Percentiles rank a stretch among this genome's conserved stretches.
These are phyloP conservation scores for Prunus dulcis DNA, from an alignment of 306 rosid species.

Conservation along the genomic window DNA sequence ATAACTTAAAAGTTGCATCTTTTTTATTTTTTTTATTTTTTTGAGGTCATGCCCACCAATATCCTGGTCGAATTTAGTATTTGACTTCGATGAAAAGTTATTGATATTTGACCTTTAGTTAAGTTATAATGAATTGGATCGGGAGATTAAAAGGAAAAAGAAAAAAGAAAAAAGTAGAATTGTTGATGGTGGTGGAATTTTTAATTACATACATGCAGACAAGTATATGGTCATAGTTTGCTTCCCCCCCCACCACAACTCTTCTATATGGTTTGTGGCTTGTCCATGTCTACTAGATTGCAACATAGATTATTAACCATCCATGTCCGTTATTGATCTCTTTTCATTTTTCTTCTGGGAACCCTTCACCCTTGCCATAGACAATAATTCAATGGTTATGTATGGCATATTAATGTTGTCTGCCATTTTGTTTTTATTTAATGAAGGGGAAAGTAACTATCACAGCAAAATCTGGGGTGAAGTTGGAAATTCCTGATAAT, in stretches of 20 bases:
- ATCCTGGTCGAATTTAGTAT: not conserved
- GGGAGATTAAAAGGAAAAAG: not conserved
- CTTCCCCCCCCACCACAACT: too few species aligned
- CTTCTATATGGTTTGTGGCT: not conserved
- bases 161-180: not conserved
- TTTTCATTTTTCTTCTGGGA: not conserved
- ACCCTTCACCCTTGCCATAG: not conserved
- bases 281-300: not conserved
- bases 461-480: slow-evolving; percentile 53
- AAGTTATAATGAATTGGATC: not conserved
- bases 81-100: not conserved
- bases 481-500: slow-evolving; percentile 73
- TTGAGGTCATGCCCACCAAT: not conserved
- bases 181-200: not conserved
- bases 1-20: not conserved
- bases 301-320: not conserved
- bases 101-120: not conserved
- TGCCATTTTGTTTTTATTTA: slow-evolving; percentile 7
- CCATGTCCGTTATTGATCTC: not conserved
- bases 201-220: too few species aligned
- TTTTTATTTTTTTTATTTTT: not conserved
- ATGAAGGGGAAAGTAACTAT: slow-evolving; percentile 72
- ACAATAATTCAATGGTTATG: not conserved
- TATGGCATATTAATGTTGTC: not conserved
- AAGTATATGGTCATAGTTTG: too few species aligned